phyloP scores from a whole-genome alignment of 176 grass and related monocot species.

The Echinochloa phyllopogon region DNA sequence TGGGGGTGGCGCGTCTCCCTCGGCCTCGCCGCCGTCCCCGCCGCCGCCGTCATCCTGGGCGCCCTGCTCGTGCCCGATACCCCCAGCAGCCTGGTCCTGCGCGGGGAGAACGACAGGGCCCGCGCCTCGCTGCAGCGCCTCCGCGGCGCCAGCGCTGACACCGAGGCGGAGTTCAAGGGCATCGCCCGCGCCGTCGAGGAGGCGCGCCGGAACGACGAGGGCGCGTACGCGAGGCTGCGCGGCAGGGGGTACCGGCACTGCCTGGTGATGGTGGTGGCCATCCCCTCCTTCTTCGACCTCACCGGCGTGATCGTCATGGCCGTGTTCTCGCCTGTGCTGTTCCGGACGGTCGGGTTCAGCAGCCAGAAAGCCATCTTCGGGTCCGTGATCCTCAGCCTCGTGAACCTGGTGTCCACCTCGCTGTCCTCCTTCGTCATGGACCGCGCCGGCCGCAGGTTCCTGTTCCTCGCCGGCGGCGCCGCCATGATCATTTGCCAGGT shows the following conservation, averaged over 20 bases:
- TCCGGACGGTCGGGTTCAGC: slow-evolving; percentile 52
- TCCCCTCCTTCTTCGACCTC: slow-evolving; percentile 58
- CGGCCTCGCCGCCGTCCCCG: slow-evolving; percentile 64
- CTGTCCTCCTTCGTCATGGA: slow-evolving; percentile 39
- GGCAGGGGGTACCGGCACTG: slow-evolving; percentile 46
- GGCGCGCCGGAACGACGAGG: slow-evolving; percentile 41
- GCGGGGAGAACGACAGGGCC: slow-evolving; percentile 47
- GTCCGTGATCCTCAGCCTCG: slow-evolving; percentile 42
- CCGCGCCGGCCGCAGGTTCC: slow-evolving; percentile 41
- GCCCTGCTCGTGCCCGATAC: slow-evolving; percentile 60
- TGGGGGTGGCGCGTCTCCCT: slow-evolving; percentile 84
- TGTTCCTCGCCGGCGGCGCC: slow-evolving; percentile 49
- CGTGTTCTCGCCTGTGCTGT: slow-evolving; percentile 59
- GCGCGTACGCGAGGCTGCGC: slow-evolving; percentile 55
- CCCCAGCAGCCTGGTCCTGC: slow-evolving; percentile 65
- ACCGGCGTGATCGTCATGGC: slow-evolving; percentile 65
- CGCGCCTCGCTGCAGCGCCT: slow-evolving; percentile 50
- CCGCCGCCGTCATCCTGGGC: slow-evolving; percentile 38
- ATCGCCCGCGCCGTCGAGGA: slow-evolving; percentile 50
- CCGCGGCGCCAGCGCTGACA: slow-evolving; percentile 31
- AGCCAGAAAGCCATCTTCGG: slow-evolving; percentile 44
- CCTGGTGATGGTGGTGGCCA: slow-evolving; percentile 54
- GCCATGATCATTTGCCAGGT: slow-evolving; percentile 55
- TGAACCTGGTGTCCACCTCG: slow-evolving; percentile 32
- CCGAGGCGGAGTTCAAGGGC: slow-evolving; percentile 61